phyloP scores from a whole-genome alignment of 139 green algal species.

The Chlamydomonas sp. region DNA sequence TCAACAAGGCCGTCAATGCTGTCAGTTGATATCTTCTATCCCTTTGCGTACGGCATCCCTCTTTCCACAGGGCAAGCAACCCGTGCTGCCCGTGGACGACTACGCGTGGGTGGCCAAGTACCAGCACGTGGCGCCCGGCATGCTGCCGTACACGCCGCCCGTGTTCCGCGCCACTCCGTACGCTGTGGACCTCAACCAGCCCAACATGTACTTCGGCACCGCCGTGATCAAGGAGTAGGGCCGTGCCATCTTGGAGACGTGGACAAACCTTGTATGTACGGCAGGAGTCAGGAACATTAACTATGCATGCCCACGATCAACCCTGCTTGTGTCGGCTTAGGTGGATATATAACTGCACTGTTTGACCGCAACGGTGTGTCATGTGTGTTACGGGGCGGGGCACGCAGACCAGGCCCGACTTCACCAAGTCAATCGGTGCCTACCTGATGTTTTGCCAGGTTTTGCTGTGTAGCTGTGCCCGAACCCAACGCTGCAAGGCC shows the following conservation, averaged over 20 bases:
- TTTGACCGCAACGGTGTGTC: no score
- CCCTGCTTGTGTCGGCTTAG: background rate
- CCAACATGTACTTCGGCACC: conserved; percentile 1
- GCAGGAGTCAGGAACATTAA: background rate
- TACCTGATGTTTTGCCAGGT: no score
- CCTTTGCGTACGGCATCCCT: background rate
- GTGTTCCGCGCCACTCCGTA: conserved; percentile 29
- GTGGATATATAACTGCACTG: no score
- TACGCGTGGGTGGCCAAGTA: conserved; percentile 40
- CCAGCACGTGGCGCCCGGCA: conserved; percentile 24
- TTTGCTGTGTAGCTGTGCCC: no score
- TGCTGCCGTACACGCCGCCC: conserved; percentile 11
- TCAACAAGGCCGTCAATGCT: no score
- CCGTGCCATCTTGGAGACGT: no score
- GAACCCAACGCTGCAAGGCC: no score
- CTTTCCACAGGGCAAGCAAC: conserved; percentile 8
- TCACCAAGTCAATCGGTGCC: no score
- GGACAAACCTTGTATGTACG: background rate
- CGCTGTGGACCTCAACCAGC: conserved; percentile 22
- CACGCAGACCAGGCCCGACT: no score
- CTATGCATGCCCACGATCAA: no score
- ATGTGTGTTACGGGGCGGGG: no score
- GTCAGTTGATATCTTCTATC: background rate
- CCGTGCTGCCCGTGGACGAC: conserved; percentile 33
- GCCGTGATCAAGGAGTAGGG: conserved; percentile 20